Evolutionary conservation across 257 asterid species (phyloP).

Genomic region (Leonotis leonurus): DNA sequence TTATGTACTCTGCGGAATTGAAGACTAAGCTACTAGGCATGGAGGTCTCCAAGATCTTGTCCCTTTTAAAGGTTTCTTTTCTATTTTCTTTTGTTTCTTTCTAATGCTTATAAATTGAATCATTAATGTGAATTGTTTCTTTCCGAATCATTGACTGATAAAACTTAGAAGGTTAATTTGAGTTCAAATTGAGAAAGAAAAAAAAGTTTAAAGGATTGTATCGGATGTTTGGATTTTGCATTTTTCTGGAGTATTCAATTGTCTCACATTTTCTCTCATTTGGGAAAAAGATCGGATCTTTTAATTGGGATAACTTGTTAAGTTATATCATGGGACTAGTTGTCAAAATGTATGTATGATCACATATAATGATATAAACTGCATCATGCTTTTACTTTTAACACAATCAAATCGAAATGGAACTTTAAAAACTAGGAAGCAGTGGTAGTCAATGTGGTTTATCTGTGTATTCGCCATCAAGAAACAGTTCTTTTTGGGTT

Average conservation of each 20-base stretch:
- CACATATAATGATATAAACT: no score
- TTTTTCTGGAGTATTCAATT: background rate
- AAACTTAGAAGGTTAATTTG: background rate
- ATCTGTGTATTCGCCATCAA: background rate
- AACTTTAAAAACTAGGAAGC: background rate
- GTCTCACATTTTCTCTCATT: background rate
- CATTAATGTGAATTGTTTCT: background rate
- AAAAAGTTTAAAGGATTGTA: background rate
- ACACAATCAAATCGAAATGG: background rate
- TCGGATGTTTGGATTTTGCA: background rate
- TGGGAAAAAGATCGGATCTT: background rate
- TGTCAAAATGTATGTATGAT: no score
- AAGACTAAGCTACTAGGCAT: conserved; percentile 49
- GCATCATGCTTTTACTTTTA: no score
- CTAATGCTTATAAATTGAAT: background rate
- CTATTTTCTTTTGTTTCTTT: background rate
- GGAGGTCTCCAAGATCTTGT: conserved; percentile 63
- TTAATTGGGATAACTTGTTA: background rate
- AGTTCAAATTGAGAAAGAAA: background rate
- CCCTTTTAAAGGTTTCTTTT: conserved; percentile 58
- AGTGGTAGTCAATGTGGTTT: background rate
- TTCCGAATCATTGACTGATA: background rate
- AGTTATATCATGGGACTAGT: no score
- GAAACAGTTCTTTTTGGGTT: background rate
- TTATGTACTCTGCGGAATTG: conserved; percentile 69